These are phyloP conservation scores for Kockiozyma suomiensis DNA, from an alignment of 805 yeast species.

Conservation along the genomic window DNA sequence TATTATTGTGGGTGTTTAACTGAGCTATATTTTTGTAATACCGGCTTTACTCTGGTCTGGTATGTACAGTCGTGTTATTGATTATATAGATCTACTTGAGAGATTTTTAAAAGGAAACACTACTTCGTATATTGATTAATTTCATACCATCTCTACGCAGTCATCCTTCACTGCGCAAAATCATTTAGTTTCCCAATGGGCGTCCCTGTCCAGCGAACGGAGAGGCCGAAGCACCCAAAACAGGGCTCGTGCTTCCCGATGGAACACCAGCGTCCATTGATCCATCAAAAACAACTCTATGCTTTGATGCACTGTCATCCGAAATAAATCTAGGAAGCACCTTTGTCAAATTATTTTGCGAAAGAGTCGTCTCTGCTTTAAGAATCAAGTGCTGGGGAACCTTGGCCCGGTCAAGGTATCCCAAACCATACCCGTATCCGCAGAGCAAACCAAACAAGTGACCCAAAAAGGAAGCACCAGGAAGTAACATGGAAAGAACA, in stretches of 20 bases:
- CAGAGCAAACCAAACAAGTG: conserved; percentile 23
- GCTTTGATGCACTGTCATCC: conserved; percentile 32
- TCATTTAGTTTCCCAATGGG: conserved; percentile 15
- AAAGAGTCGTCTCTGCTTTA: conserved; percentile 14
- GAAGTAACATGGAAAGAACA: conserved; percentile 28
- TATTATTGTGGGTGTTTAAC: neutral
- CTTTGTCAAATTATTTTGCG: conserved; percentile 14
- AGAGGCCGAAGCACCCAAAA: conserved; percentile 10
- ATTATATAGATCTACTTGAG: neutral
- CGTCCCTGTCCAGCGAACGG: conserved; percentile 27
- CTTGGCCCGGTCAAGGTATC: conserved; percentile 24
- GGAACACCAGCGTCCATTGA: conserved; percentile 32
- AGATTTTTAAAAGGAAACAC: no score
- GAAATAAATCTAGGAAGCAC: conserved; percentile 28
- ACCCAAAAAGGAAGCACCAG: conserved; percentile 29
- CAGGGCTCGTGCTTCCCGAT: conserved; percentile 29
- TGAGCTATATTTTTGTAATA: neutral
- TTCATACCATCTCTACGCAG: no score
- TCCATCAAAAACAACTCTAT: conserved; percentile 29
- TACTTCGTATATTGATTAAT: no score
- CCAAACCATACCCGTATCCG: conserved; percentile 31
- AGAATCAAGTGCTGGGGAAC: conserved; percentile 21
- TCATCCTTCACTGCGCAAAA: no score
- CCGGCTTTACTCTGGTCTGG: neutral
- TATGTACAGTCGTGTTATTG: neutral